Conservation (phyloP, 1,284 basidiomycete genomes). For the Sparassis latifolia region DNA sequence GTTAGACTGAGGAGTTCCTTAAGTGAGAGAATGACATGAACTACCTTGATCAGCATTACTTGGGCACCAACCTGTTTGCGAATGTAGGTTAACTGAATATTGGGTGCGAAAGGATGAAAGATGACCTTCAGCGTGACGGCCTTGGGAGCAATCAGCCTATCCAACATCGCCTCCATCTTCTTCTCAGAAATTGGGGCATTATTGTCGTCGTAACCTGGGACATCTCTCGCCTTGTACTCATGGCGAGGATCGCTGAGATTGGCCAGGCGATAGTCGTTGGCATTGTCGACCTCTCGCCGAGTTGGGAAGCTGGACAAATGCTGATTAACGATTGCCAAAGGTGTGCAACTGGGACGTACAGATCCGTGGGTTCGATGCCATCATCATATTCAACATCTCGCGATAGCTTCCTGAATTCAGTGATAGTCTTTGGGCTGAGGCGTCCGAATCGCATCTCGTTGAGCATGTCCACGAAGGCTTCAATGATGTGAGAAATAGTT, state of each 20-base stretch:
- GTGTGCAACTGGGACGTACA: constrained; percentile 37
- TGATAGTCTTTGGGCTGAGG: constrained; percentile 39
- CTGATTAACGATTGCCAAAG: constrained; percentile 8
- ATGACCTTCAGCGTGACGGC: constrained; percentile 24
- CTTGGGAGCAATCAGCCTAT: constrained; percentile 26
- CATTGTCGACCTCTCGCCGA: constrained; percentile 51
- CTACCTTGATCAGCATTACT: constrained; percentile 74
- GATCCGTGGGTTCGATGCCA: constrained; percentile 76
- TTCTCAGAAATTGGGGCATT: constrained; percentile 9
- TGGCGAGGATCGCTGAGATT: constrained; percentile 24
- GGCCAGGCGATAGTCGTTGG: constrained; percentile 45
- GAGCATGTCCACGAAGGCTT: constrained; percentile 65
- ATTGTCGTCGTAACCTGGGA: constrained; percentile 21
- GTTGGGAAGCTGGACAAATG: constrained; percentile 46
- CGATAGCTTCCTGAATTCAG: constrained; percentile 55
- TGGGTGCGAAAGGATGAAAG: neutral
- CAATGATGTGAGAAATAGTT: neutral
- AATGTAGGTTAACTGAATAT: neutral
- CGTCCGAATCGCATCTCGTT: constrained; percentile 65
- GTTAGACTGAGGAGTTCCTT: too few species aligned
- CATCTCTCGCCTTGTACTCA: constrained; percentile 33
- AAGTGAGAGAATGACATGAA: neutral
- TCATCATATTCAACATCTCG: constrained; percentile 58
- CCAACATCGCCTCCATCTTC: constrained; percentile 22
- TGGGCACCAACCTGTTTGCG: constrained; percentile 43